Conservation (phyloP, 192 early-diverging fungal species). For the Mortierella alpina region DNA sequence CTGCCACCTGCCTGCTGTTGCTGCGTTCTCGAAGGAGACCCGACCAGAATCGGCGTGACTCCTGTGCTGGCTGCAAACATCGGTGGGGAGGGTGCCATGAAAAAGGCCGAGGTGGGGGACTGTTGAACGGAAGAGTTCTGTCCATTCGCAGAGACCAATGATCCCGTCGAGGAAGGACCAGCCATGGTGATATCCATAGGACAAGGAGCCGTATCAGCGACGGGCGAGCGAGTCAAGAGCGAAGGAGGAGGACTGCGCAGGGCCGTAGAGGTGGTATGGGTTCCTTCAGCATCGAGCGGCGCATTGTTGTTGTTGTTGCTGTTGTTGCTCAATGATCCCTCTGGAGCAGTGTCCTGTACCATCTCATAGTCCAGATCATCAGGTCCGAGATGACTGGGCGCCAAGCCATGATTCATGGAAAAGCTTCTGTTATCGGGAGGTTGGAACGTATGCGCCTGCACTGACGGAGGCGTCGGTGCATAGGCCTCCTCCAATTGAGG, state of each 20-base stretch:
- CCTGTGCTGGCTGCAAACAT: background rate
- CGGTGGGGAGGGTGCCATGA: conserved; percentile 44
- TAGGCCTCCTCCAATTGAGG: conserved; percentile 23
- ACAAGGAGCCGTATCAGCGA: background rate
- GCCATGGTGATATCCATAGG: conserved; percentile 26
- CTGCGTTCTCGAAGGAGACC: conserved; percentile 8
- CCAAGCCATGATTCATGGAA: conserved; percentile 3
- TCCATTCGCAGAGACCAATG: background rate
- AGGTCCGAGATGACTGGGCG: background rate
- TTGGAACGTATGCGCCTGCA: conserved; percentile 50
- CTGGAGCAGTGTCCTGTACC: background rate
- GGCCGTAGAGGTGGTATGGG: too few species aligned
- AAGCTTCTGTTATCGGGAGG: conserved; percentile 10
- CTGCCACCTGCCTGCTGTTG: background rate
- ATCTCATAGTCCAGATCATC: background rate
- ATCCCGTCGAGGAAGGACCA: background rate
- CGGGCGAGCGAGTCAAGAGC: too few species aligned
- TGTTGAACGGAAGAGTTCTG: conserved; percentile 18
- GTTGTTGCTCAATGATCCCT: background rate
- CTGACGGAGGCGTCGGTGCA: conserved; percentile 48
- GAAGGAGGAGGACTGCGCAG: too few species aligned
- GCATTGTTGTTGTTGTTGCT: background rate
- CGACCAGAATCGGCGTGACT: conserved; percentile 5
- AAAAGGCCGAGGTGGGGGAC: conserved; percentile 38
- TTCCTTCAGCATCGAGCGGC: too few species aligned